Base-by-base conservation (phyloP, 1,284 basidiomycete genomes). In the Irpex rosettiformis region DNA sequence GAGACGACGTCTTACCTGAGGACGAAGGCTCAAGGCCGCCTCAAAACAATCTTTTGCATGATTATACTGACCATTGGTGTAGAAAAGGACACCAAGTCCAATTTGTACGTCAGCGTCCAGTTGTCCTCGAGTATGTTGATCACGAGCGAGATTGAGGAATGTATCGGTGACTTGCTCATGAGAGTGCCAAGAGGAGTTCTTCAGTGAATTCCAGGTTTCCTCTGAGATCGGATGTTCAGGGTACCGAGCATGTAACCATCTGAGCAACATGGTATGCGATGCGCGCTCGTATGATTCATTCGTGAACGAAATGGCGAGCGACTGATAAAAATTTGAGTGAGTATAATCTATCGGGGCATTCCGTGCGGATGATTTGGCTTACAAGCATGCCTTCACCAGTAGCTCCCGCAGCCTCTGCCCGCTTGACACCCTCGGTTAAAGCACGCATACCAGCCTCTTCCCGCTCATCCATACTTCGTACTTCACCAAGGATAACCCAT, bases 21-120 rank as follows among this genome's bases (percentile, higher is more conserved):
- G 96, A 21, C 89, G 79, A 56, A 85, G 84, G 43, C 83, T 81
- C 42, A 98, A 77, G 0, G 96, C 96, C 33, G 88, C 84, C 62
- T 89, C 87, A 74, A 98, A 98, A 72, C 96, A 98, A 69, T 96
- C 94, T 66, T 88, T 88, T 1, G 93, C 92, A 51, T 86, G 84
- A 49, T 89, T 88, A 65, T 89, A 95, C 63, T 90, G 85, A 21
- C 77, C 77, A 70, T 88, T 86, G 57, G 88, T 92, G 73, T 99
- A 99, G 73, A 95, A 98, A 56, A 99, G 75, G 3, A 98, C 90
- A 3, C 97, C 97, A 6, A 99, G 79, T 0, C 90, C 96, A 47
- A 95, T 88, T 73, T 99, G 97, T 3, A 98, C 89, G 61, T 99
- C 95, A 1, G 96, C 85, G 70, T 99, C 95, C 58, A 98, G 82